Conservation (phyloP, 768 basidiomycete species). For the Leucogyrophana mollusca region DNA sequence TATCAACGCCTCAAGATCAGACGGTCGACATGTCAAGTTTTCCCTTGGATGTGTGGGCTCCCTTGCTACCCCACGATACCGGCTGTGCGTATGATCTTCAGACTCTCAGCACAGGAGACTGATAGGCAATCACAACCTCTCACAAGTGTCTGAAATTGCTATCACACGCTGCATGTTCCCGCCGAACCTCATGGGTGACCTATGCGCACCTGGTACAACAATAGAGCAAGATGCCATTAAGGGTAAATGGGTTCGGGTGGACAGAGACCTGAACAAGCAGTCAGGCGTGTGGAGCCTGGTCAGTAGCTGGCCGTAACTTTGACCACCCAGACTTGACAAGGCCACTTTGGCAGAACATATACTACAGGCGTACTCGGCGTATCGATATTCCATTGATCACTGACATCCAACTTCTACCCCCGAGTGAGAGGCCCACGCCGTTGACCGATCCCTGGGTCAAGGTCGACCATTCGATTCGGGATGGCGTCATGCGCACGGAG, state of each 20-base stretch:
- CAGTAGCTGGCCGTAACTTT: conserved; percentile 19
- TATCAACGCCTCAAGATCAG: conserved; percentile 36
- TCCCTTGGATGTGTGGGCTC: conserved; percentile 79
- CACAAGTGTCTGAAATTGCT: conserved; percentile 79
- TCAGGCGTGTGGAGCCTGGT: conserved; percentile 62
- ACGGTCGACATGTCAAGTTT: conserved; percentile 62
- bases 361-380: conserved; percentile 83
- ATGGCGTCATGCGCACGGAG: conserved; percentile 56
- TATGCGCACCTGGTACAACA: conserved; percentile 71
- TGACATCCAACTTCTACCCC: conserved; percentile 63
- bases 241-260: conserved; percentile 90
- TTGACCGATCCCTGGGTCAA: conserved; percentile 59
- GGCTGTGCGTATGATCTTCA: conserved; percentile 52
- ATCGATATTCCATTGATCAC: conserved; percentile 80
- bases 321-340: background rate
- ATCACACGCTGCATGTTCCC: conserved; percentile 66
- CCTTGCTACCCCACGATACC: conserved; percentile 71
- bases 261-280: conserved; percentile 74
- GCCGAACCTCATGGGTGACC: conserved; percentile 50
- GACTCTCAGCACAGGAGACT: background rate
- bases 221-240: conserved; percentile 71
- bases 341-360: conserved; percentile 49
- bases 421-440: conserved; percentile 48
- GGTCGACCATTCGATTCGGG: conserved; percentile 57
- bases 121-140: background rate